These are phyloP conservation scores for Anisodus tanguticus DNA, from an alignment of 257 asterid genomes.

Conservation along the genomic window DNA sequence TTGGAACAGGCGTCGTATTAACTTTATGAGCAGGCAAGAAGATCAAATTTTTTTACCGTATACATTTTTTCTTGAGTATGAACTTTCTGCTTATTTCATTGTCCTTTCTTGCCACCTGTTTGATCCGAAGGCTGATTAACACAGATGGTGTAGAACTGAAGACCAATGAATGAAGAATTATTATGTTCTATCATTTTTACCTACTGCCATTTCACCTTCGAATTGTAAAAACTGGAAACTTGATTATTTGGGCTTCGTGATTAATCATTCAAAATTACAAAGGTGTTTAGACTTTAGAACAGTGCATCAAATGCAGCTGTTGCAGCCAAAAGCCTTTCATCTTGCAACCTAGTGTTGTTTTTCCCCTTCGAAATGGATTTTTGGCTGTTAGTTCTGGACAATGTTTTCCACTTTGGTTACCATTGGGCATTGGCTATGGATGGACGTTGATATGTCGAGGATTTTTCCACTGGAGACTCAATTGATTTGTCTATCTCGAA, in stretches of 20 bases:
- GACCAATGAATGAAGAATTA: slow-evolving; percentile 34
- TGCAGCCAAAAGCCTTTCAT: neutral
- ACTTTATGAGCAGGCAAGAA: slow-evolving; percentile 38
- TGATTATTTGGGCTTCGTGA: neutral
- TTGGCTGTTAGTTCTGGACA: neutral
- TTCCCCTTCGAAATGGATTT: slow-evolving; percentile 15
- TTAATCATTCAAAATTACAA: neutral
- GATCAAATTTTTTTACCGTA: slow-evolving; percentile 30
- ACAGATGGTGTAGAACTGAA: slow-evolving; percentile 40
- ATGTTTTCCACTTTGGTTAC: slow-evolving; percentile 1
- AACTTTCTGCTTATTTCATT: slow-evolving; percentile 32
- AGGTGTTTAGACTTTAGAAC: neutral
- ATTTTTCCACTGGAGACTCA: neutral
- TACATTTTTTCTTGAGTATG: slow-evolving; percentile 40
- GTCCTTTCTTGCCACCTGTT: slow-evolving; percentile 23
- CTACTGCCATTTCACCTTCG: neutral
- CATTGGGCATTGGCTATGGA: neutral
- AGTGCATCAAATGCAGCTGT: neutral
- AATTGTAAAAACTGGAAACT: neutral
- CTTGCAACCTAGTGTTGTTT: neutral
- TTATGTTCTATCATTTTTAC: neutral
- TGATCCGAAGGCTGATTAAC: slow-evolving; percentile 25
- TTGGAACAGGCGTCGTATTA: slow-evolving; percentile 37
- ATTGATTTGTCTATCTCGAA: neutral
- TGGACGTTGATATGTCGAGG: neutral